Evolutionary conservation across 805 yeast species (phyloP).

Genomic region (Phaffomyces thermotolerans): DNA sequence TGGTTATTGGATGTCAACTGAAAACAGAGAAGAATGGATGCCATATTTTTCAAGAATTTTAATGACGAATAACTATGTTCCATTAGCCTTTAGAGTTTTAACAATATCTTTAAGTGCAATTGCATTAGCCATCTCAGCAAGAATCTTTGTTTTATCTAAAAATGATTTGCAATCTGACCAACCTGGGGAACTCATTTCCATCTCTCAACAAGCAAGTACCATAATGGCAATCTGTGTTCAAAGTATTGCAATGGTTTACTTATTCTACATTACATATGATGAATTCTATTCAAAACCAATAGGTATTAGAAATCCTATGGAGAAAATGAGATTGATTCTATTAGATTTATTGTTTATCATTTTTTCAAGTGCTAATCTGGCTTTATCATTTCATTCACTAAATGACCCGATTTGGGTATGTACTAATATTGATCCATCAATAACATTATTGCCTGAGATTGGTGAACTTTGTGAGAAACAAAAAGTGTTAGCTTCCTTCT

Average conservation of each 20-base stretch:
- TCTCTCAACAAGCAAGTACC: constrained; percentile 80
- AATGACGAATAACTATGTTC: constrained; percentile 72
- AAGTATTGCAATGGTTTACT: constrained; percentile 66
- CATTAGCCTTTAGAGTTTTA: constrained; percentile 61
- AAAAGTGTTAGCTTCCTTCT: constrained; percentile 66
- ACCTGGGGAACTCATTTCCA: constrained; percentile 10
- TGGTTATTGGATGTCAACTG: constrained; percentile 62
- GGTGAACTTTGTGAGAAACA: constrained; percentile 68
- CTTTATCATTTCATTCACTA: constrained; percentile 78
- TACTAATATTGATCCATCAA: constrained; percentile 11
- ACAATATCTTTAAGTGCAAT: constrained; percentile 52
- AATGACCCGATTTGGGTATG: constrained; percentile 84
- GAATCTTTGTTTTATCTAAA: constrained; percentile 41
- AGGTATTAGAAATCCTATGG: constrained; percentile 80
- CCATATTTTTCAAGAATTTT: constrained; percentile 55
- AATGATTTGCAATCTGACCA: background rate
- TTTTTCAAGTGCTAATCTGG: constrained; percentile 79
- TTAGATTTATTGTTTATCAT: constrained; percentile 83
- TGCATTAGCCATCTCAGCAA: constrained; percentile 66
- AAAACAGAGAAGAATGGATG: constrained; percentile 53
- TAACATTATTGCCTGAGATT: constrained; percentile 26
- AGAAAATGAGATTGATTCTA: constrained; percentile 73
- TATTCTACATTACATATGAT: constrained; percentile 78
- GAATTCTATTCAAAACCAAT: constrained; percentile 90
- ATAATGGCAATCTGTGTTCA: constrained; percentile 89